Evolutionary conservation across 495 filamentous ascomycete genomes (phyloP).

Genomic region (Hypoxylon lienhwacheense): DNA sequence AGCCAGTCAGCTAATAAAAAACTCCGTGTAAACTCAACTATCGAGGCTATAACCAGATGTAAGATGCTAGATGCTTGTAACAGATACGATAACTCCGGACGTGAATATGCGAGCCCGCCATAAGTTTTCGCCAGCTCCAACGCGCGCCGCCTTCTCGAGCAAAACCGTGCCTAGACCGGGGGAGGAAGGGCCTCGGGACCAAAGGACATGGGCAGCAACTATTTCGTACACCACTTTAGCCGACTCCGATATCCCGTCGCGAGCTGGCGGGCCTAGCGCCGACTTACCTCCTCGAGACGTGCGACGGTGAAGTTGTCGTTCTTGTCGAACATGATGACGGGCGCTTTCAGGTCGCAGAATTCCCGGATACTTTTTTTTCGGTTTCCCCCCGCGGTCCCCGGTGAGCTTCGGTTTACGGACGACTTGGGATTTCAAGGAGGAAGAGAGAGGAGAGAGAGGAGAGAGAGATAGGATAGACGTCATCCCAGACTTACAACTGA

Average conservation of each 20-base stretch:
- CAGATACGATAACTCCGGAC: no score
- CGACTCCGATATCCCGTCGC: not conserved
- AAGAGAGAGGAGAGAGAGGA: not conserved
- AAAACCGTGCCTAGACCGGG: slow-evolving; percentile 26
- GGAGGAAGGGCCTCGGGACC: slow-evolving; percentile 61
- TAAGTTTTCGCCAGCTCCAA: no score
- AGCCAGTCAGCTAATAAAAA: no score
- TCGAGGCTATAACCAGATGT: no score
- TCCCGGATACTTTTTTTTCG: slow-evolving; percentile 72
- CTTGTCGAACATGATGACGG: slow-evolving; percentile 90
- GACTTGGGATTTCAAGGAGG: not conserved
- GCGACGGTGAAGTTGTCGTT: slow-evolving; percentile 67
- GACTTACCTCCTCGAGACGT: slow-evolving; percentile 70
- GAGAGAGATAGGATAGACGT: not conserved
- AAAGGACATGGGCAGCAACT: slow-evolving; percentile 74
- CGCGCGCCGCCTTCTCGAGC: no score
- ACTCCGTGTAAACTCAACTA: no score
- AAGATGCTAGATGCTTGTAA: no score
- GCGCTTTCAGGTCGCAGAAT: slow-evolving; percentile 67
- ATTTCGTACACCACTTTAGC: slow-evolving; percentile 9
- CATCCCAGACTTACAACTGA: slow-evolving; percentile 52
- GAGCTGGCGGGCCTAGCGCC: no score
- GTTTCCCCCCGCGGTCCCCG: no score
- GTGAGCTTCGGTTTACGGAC: no score
- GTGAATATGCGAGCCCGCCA: no score